Conservation (phyloP, 2,329 filamentous ascomycete genomes). For the Rachicladosporium sp. region DNA sequence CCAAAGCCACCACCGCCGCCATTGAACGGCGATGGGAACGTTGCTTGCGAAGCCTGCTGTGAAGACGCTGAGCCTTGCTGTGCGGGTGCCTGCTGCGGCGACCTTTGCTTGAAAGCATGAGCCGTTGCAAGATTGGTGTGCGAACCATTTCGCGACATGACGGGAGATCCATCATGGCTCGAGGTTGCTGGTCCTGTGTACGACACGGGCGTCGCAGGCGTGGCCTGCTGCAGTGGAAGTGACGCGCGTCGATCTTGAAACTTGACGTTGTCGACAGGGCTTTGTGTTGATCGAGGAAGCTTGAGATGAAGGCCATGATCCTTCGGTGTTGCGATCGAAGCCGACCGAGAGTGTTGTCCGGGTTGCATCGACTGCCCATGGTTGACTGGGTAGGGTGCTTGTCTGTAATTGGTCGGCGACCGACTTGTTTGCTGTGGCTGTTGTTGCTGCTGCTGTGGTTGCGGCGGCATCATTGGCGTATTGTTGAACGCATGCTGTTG, state of each 20-base stretch:
- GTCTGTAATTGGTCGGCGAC: conserved; percentile 24
- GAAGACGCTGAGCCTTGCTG: conserved; percentile 15
- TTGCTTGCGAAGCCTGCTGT: conserved; percentile 8
- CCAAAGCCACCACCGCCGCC: not conserved
- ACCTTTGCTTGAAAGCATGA: conserved; percentile 6
- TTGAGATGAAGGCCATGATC: conserved; percentile 17
- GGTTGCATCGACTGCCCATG: conserved; percentile 20
- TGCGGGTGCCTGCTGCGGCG: conserved; percentile 5
- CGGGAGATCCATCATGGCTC: conserved; percentile 9
- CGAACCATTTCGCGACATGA: conserved; percentile 14
- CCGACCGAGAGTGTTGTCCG: conserved; percentile 29
- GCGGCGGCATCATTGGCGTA: conserved; percentile 16
- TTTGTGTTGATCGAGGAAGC: conserved; percentile 9
- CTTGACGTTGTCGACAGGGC: conserved; percentile 6
- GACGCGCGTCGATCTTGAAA: conserved; percentile 30
- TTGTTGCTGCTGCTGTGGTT: conserved; percentile 1
- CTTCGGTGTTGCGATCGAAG: conserved; percentile 33
- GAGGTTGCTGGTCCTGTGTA: conserved; percentile 12
- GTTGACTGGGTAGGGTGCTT: conserved; percentile 31
- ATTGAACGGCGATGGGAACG: conserved; percentile 4
- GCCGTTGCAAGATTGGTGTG: conserved; percentile 11
- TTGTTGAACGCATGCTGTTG: conserved; percentile 13
- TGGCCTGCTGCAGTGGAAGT: conserved; percentile 23
- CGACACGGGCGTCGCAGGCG: conserved; percentile 11
- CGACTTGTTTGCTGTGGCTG: conserved; percentile 12